Base-by-base conservation (phyloP, 768 basidiomycete species). In the Boletus sp. region DNA sequence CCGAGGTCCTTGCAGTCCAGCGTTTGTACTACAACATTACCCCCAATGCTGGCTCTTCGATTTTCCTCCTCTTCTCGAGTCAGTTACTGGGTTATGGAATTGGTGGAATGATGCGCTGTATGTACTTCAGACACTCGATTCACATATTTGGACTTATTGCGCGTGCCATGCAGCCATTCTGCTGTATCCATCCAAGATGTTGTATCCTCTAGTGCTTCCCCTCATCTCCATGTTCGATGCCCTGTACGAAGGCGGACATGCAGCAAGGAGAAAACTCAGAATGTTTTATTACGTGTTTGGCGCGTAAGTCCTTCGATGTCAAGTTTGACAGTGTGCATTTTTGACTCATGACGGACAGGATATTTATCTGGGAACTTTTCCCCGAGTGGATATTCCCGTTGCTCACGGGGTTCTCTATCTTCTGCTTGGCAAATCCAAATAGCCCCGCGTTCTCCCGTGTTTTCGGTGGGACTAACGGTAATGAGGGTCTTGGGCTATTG, bases 381-480 rank as follows among this genome's bases (percentile, higher is more conserved):
- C 67, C 65, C 0, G 62, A 67, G 28, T 71, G 67, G 65, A 71
- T 71, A 0, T 87, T 87, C 64, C 87, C 86, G 0, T 71, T 87
- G 24, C 64, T 86, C 39, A 85, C 83, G 2, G 84, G 84, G n/a
- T 74, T 86, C 53, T 82, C 81, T 15, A 74, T 87, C 33, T 77
- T 86, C 66, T 88, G 87, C 60, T 73, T 88, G 41, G 78, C 85
- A 3, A 82, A 79, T 4, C 68, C 76, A 42, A 63, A 59, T 14
- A 63, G 40, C n/a, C 37, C 65, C 14, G 24, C 58, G 2, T 60
- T 69, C 47, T 75, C 80, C 6, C 71, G 76, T 30, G 62, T 89
- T 0, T 88, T 89, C 56, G 88, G 88, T 30, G 88, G 88, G 6
- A 73, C 80, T 3, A 76, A 81, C 36, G 85, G 79, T 30, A 89